Evolutionary conservation across 768 basidiomycete species (phyloP), one percentile per base, ranked within the genome.

Genomic region (Boletus subparvulus): DNA sequence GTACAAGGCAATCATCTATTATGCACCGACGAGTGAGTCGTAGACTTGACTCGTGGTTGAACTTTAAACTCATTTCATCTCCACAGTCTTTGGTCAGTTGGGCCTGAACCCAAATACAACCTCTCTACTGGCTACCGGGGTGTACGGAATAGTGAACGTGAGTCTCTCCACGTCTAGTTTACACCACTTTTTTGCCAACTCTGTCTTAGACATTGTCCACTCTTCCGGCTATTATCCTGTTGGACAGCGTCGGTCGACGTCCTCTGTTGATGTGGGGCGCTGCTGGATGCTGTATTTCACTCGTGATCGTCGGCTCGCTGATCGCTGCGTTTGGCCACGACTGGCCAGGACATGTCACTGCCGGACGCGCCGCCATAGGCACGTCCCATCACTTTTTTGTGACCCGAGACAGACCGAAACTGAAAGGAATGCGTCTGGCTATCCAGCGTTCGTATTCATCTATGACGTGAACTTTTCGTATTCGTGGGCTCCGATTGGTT

Each of bases 81-180:
- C 60, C n/a, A n/a, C 55, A 66, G 77, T 78, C 37, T 77, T 78
- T 52, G 65, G 70, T 49, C 73, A 75, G 51, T 55, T 78, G n/a
- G 75, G 75, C n/a, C 60, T 78, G 35, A 67, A 74, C 21, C 72
- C 70, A 0, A 74, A 70, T 37, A 77, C 77, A 1, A 74, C 77
- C 1, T 77, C 77, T 9, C 56, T 78, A 7, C 60, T 78, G 11
- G 77, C 77, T n/a, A 74, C 75, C 1, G 77, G 77, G 13, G 73
- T 76, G 21, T 75, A 69, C 19, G 77, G 76, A 8, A 64, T 77
- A 58, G 69, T 72, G 16, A 74, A 70, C 14, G 65, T 65, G 45
- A 39, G 63, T 59, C 3, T 47, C 30, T 57, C 17, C 35, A 16
- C 21, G 24, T 12, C 30, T 11, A 37, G 8, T 26, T 40, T 21